Conservation (phyloP, 1,284 basidiomycete species). For the Rhodofomes roseus region DNA sequence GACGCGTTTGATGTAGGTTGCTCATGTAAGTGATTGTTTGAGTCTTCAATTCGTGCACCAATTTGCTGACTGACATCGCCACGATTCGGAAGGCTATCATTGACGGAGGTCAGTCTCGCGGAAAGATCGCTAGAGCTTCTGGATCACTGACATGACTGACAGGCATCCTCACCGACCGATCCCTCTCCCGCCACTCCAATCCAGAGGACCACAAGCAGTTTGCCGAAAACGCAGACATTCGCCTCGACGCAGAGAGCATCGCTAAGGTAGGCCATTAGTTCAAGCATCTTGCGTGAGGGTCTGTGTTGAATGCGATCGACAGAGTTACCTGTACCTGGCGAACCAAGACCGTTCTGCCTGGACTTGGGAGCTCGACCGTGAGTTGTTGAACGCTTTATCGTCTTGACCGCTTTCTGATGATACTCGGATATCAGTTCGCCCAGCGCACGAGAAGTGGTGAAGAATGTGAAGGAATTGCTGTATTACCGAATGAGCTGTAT, state of each 20-base stretch:
- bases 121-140: neutral
- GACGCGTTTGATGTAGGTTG: neutral
- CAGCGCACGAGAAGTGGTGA: constrained; percentile 23
- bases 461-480: neutral
- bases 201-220: constrained; percentile 33
- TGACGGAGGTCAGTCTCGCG: constrained; percentile 31
- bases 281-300: neutral
- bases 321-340: constrained; percentile 40
- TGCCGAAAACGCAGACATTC: constrained; percentile 42
- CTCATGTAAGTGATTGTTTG: neutral
- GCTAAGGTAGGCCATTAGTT: constrained; percentile 41
- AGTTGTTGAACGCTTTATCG: constrained; percentile 3
- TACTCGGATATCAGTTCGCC: neutral
- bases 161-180: constrained; percentile 49
- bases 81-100: constrained; percentile 30
- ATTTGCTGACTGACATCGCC: neutral
- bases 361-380: constrained; percentile 49
- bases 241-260: constrained; percentile 61
- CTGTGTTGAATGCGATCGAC: neutral
- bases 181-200: constrained; percentile 17
- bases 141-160: neutral
- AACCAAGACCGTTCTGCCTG: constrained; percentile 44
- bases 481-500: neutral
- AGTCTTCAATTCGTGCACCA: constrained; percentile 24
- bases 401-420: neutral